phyloP scores from a whole-genome alignment of 164 flowering plant species.

The Stephania japonica region DNA sequence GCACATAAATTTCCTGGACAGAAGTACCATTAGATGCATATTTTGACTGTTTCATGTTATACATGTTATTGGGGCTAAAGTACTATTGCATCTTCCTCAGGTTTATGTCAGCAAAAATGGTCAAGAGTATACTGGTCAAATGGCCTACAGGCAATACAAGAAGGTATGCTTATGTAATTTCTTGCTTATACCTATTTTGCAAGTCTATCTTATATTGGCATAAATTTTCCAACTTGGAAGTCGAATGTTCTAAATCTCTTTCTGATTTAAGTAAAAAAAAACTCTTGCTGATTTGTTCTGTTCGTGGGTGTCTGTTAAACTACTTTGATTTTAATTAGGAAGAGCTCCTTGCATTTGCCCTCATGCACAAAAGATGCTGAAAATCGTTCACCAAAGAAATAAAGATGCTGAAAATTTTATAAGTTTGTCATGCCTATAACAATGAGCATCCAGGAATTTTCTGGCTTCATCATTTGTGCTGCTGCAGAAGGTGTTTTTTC shows the following conservation, averaged over 20 bases:
- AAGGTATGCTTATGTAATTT: constrained; percentile 41
- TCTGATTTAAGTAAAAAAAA: too few relatives aligned
- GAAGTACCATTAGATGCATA: too few relatives aligned
- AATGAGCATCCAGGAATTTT: too few relatives aligned
- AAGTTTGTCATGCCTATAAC: too few relatives aligned
- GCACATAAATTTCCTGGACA: too few relatives aligned
- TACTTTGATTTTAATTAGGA: background rate
- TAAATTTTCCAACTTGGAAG: background rate
- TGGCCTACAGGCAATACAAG: constrained; percentile 58
- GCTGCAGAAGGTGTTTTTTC: too few relatives aligned
- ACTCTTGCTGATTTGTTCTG: background rate
- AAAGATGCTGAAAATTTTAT: background rate
- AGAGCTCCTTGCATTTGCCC: background rate
- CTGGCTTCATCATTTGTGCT: too few relatives aligned
- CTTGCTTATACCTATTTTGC: background rate
- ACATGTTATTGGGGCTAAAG: background rate
- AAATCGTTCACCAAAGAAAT: too few relatives aligned
- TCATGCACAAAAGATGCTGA: too few relatives aligned
- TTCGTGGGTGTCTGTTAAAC: background rate
- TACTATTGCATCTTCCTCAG: constrained; percentile 30
- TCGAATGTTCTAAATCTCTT: background rate
- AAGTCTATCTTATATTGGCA: background rate
- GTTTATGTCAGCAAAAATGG: constrained; percentile 63
- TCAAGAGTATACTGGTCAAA: constrained; percentile 60
- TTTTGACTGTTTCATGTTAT: background rate